Evolutionary conservation across 2,329 filamentous ascomycete species (phyloP), one percentile per base, ranked within the genome.

Genomic region (Colletotrichum paranaense): DNA sequence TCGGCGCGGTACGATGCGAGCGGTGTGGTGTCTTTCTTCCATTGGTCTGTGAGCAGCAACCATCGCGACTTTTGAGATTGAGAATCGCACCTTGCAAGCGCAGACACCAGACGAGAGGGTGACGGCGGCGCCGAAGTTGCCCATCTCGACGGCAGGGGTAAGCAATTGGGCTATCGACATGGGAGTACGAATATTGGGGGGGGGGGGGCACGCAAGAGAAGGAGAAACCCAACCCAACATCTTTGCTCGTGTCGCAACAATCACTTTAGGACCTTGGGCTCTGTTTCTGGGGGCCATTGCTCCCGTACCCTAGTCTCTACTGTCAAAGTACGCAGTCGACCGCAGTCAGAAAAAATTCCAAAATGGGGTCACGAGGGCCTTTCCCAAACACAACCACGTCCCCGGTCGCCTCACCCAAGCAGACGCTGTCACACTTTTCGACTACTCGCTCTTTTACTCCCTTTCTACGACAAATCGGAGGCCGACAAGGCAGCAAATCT

Each of bases 341-440:
- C 32, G 32, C 32, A 35, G 32, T 12, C 9, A 35, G 46, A 56
- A 66, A 68, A 57, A 62, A 46, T 22, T 26, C 11, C 30, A 56
- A 65, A 73, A 70, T 65, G 56, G 67, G 60, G 70, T 73, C 70
- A 66, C 70, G 70, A 73, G 70, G 60, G 6, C 55, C 56, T 28
- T 56, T 73, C 60, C 70, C 70, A 73, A 73, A 70, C 70, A 70
- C 70, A 70, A 58, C 56, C 60, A 53, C 60, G 28, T 63, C 46
- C 42, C 19, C n/a, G 19, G 42, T 49, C 42, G 42, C 42, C 42
- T 49, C 19, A 49, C 42, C 42, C 42, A 42, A 42, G 38, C 38
- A 16, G 38, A 16, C 38, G 16, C 14, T 42, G 38, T 42, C 38
- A 42, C 38, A 42, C 38, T 42, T 42, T 49, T 49, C 16, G 8